Evolutionary conservation across 2,329 filamentous ascomycete genomes (phyloP).

Genomic region (Botrytis elliptica): DNA sequence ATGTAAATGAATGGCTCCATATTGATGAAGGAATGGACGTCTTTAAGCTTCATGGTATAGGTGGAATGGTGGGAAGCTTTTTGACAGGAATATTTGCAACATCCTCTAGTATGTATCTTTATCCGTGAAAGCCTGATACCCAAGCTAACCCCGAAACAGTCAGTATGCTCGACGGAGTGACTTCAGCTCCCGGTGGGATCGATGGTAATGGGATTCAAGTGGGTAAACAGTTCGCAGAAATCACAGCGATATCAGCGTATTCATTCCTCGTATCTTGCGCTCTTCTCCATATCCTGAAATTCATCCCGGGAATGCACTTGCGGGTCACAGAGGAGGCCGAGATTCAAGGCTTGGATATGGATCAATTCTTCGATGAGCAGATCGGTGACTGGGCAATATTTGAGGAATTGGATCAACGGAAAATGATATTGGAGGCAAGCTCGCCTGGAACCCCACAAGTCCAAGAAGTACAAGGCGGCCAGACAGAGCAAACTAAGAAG

Average conservation of each 20-base stretch:
- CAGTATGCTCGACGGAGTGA: constrained; percentile 52
- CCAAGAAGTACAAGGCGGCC: constrained; percentile 20
- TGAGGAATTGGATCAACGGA: constrained; percentile 31
- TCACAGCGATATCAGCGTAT: constrained; percentile 54
- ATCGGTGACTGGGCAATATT: constrained; percentile 41
- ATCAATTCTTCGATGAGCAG: constrained; percentile 49
- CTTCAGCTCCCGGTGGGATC: constrained; percentile 46
- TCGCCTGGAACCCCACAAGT: constrained; percentile 27
- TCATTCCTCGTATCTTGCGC: constrained; percentile 53
- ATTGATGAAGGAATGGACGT: constrained; percentile 60
- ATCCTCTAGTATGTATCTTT: constrained; percentile 28
- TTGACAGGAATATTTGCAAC: constrained; percentile 58
- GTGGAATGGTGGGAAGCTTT: constrained; percentile 57
- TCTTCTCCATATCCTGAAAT: constrained; percentile 55
- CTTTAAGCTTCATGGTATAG: constrained; percentile 59
- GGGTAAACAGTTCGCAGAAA: constrained; percentile 56
- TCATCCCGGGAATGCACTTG: constrained; percentile 56
- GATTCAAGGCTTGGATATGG: constrained; percentile 51
- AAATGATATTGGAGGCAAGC: constrained; percentile 23
- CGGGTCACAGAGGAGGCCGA: constrained; percentile 56
- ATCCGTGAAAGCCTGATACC: background rate
- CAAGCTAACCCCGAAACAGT: constrained; percentile 38
- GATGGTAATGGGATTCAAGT: constrained; percentile 54
- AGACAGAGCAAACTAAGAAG: background rate
- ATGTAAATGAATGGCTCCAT: constrained; percentile 51